Percentiles rank a stretch among this genome's conserved stretches.
These are phyloP conservation scores for Asterella californica DNA, from an alignment of 225 moss, liverwort and hornwort species.

Conservation along the genomic window DNA sequence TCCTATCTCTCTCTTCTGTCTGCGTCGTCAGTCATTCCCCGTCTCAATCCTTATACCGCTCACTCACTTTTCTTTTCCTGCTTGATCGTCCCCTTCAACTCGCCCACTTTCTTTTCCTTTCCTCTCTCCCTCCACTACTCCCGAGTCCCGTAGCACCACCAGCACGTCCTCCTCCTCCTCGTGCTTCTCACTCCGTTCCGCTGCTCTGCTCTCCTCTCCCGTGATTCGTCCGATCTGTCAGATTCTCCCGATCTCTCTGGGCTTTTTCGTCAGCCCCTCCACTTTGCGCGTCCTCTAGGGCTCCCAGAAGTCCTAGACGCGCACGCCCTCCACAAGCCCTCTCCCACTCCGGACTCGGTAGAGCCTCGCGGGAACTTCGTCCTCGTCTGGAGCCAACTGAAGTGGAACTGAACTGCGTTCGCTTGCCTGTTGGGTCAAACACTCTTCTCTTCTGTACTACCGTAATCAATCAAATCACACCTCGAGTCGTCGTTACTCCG, in stretches of 20 bases:
- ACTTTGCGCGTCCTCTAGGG: constrained; percentile 4
- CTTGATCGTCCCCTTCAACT: neutral
- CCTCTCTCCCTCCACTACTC: neutral
- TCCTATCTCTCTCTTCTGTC: neutral
- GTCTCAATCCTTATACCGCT: neutral
- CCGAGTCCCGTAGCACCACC: neutral
- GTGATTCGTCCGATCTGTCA: constrained; percentile 19
- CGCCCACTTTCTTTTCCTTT: neutral
- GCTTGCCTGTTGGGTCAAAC: too few species aligned
- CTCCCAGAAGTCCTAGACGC: neutral
- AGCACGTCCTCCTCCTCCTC: neutral
- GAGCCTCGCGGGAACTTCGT: neutral
- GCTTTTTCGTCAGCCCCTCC: constrained; percentile 2
- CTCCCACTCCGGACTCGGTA: neutral
- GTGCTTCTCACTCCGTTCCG: neutral
- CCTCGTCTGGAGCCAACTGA: neutral
- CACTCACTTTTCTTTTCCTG: neutral
- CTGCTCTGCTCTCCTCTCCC: neutral
- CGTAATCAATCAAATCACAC: too few species aligned
- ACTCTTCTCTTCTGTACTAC: too few species aligned
- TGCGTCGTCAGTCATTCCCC: neutral
- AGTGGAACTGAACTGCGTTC: too few species aligned
- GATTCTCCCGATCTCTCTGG: neutral
- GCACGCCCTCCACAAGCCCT: neutral
- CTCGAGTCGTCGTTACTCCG: too few species aligned